phyloP scores from a whole-genome alignment of 495 filamentous ascomycete genomes.

The Neurospora cerealis region DNA sequence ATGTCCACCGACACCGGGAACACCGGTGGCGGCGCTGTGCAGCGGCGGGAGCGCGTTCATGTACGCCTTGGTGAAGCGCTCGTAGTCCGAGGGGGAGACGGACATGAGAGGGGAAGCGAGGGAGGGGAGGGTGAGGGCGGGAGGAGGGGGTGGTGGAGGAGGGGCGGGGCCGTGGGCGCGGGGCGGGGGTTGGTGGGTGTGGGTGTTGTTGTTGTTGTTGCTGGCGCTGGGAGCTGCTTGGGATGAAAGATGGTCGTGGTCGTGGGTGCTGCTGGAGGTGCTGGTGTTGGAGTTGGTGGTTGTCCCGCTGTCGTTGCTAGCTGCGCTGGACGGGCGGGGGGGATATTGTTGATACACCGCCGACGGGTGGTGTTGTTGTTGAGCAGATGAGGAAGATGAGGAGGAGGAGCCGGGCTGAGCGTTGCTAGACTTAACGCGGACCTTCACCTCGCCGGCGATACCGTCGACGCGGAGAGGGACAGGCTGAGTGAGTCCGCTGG shows the following conservation, averaged over 20 bases:
- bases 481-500: neutral
- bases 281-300: neutral
- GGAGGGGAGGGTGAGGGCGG: conserved; percentile 5
- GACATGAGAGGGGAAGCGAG: conserved; percentile 3
- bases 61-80: neutral
- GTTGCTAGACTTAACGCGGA: conserved; percentile 17
- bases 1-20: neutral
- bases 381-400: neutral
- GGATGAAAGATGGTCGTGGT: neutral
- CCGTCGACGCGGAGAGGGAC: conserved; percentile 33
- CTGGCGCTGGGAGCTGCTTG: neutral
- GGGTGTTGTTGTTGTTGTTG: neutral
- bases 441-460: conserved; percentile 33
- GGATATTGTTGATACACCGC: neutral
- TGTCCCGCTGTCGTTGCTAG: neutral
- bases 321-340: neutral
- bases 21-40: neutral
- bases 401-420: neutral
- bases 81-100: neutral
- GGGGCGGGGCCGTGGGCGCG: neutral
- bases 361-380: neutral
- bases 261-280: neutral
- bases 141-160: neutral
- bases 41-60: conserved; percentile 15
- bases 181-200: neutral